Base-by-base conservation (phyloP, 2,329 filamentous ascomycete genomes). In the Diplodia mutila region DNA sequence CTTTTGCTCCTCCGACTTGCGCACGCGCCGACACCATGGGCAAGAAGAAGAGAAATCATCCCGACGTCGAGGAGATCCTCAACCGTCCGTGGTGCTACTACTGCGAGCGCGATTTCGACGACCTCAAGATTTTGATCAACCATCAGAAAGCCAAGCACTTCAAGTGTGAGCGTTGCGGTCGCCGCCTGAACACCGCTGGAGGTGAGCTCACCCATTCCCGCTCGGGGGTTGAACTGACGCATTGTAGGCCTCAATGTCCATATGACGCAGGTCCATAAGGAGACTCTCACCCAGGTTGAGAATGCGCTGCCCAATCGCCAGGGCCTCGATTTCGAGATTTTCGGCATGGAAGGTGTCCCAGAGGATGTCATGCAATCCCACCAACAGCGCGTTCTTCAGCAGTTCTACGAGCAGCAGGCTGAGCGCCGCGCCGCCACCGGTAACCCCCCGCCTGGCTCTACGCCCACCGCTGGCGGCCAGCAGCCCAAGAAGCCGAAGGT, bases 81-180 rank as follows among this genome's bases (percentile, higher is more conserved):
- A 84, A 85, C 72, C 90, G 94, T 68, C 91, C 94, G 61, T 98
- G 94, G 94, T 99, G 95, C 83, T 99, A 97, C 82, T 99, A 99
- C 84, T 99, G 95, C 90, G 95, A 99, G 81, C 91, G 94, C 82
- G 94, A 98, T 81, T 99, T 98, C 78, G 94, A 98, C 79, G 95
- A 99, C 79, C 80, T 97, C 55, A 97, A 97, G 84, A 93, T 98
- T 73, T 89, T 99, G 71, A 96, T 97, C 73, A 94, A 92, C 68
- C 95, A 99, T 80, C 95, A 98, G 77, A 98, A 97, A 79, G 94
- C 94, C n/a, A 98, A 98, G 81, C 95, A 99, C 80, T 98, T 97
- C 85, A 97, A 97, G 81, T 99, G 95, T 82, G 92, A 97, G 74
- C 85, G 90, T 82, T 99, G 95, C 79, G 90, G 90, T 65, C 89